Conservation (phyloP, 306 rosid species). For the Chamaecrista fasciculata region DNA sequence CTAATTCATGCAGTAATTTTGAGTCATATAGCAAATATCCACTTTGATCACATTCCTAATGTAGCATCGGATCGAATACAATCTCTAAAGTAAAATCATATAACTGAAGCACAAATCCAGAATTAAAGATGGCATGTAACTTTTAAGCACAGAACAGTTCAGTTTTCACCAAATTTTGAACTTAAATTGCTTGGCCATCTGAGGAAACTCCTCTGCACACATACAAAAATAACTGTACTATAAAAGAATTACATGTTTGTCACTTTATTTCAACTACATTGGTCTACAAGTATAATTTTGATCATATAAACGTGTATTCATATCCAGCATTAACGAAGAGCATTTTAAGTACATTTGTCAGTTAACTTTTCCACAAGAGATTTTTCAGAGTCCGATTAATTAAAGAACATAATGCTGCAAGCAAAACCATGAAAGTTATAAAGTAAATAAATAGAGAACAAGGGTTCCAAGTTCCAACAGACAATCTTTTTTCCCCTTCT, state of each 20-base stretch:
- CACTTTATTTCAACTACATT: background rate
- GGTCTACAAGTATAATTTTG: background rate
- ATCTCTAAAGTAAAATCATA: background rate
- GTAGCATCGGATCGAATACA: conserved; percentile 6
- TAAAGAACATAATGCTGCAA: background rate
- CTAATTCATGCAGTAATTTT: background rate
- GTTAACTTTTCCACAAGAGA: background rate
- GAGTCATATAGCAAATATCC: background rate
- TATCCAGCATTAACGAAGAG: background rate
- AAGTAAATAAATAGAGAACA: background rate
- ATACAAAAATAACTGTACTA: background rate
- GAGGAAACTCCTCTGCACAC: background rate
- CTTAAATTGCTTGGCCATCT: background rate
- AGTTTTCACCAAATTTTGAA: background rate
- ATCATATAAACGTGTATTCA: background rate
- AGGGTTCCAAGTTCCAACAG: background rate
- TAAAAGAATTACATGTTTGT: background rate
- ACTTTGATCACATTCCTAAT: background rate
- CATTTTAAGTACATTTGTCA: background rate
- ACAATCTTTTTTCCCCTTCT: background rate
- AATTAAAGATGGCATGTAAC: background rate
- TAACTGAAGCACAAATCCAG: conserved; percentile 1
- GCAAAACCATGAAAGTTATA: background rate
- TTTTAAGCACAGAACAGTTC: background rate
- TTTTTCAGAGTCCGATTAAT: background rate